Evolutionary conservation across 768 basidiomycete species (phyloP), one percentile per base, ranked within the genome.

Genomic region (Leccinum disarticulatum): DNA sequence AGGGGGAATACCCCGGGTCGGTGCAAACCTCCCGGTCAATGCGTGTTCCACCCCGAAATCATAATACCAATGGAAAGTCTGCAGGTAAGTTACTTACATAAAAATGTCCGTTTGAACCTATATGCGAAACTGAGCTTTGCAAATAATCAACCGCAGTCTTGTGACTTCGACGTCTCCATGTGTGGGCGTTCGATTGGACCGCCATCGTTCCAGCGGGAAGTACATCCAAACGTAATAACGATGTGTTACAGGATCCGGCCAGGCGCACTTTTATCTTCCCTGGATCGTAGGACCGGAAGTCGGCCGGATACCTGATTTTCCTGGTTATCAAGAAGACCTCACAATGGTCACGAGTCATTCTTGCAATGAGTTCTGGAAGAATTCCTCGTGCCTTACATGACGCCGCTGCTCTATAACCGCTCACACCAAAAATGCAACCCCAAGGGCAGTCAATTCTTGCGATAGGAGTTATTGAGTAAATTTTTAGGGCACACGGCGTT

Each of bases 401-500:
- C 25, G 41, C 33, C 30, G 22, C 47, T 30, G 54, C 38, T 50
- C 46, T 31, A 28, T 52, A 28, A 49, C 7, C 27, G 30, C 51
- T 46, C 53, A 46, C 36, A 50, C 43, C 55, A 36, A 30, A 49
- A 31, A 59, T 50, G 31, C 25, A 47, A 41, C 41, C 35, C 59
- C 53, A 57, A 59, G 59, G 63, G 60, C 55, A 33, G 59, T 56
- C 35, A 28, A 31, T 51, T 58, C 48, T 38, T 55, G 60, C 57
- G 54, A 68, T 54, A 50, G 56, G 58, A 53, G 43, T n/a, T 31
- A 51, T 33, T 27, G 38, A 59, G 53, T 28, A 13, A 57, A 58
- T 22, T 60, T 67, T 57, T 57, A 68, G 59, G 56, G 57, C 51
- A 49, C 58, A 54, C 22, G 51, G 33, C 30, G 17, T 48, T 43